Conservation (phyloP, 306 rosid genomes). For the Acacia acuminata region DNA sequence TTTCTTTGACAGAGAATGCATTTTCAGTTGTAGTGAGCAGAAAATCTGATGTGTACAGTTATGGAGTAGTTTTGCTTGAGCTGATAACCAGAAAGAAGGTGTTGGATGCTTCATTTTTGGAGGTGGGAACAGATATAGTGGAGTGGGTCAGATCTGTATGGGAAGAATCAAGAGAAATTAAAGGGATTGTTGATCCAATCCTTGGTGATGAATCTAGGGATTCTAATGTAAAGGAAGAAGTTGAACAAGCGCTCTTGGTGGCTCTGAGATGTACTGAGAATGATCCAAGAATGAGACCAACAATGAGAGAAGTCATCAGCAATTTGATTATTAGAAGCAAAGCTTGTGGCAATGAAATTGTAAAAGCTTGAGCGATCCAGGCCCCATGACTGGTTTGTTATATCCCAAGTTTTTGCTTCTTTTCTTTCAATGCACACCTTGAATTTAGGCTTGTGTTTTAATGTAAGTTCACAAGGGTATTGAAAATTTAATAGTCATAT, state of each 20-base stretch:
- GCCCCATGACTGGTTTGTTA: background rate
- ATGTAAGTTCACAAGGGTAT: background rate
- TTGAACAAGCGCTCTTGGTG: constrained; percentile 35
- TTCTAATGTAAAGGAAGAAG: constrained; percentile 36
- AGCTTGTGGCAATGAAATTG: background rate
- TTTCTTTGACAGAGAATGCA: constrained; percentile 47
- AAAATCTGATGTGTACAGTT: constrained; percentile 60
- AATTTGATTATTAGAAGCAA: constrained; percentile 12
- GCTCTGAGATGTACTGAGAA: constrained; percentile 22
- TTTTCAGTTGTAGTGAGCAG: constrained; percentile 30
- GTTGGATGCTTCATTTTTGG: background rate
- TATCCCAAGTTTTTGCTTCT: background rate
- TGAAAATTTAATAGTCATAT: background rate
- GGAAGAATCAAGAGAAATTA: constrained; percentile 36
- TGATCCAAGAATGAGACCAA: constrained; percentile 49
- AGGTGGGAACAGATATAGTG: constrained; percentile 35
- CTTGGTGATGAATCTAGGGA: constrained; percentile 40
- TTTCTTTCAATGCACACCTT: background rate
- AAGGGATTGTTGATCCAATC: constrained; percentile 42
- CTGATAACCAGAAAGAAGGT: constrained; percentile 47
- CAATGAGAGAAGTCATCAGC: constrained; percentile 48
- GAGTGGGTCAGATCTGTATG: constrained; percentile 43
- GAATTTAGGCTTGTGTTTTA: background rate
- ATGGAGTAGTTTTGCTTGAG: constrained; percentile 64
- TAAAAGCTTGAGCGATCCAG: background rate